Base-by-base conservation (phyloP, 257 asterid genomes). In the Echites panduratus region DNA sequence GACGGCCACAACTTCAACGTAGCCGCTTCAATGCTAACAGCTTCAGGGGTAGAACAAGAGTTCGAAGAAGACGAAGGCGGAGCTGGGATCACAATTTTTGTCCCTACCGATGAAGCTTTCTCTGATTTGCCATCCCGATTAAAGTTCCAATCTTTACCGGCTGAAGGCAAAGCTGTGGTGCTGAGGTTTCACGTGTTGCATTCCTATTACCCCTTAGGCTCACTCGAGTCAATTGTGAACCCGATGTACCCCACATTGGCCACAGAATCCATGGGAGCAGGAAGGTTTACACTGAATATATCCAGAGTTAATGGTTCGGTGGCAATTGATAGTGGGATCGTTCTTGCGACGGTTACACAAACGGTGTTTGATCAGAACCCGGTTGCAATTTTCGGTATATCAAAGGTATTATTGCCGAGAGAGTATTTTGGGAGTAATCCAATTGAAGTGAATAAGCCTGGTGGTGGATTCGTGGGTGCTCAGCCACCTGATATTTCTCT, bases 341-440 rank as follows among this genome's bases (percentile, higher is more conserved):
- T 88, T 8, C 80, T 56, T 78, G 98, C 97, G 0, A 83, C 89
- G 26, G 89, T 93, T 7, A 91, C 98, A 0, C 97, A 88, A 32
- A 93, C 97, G 50, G 96, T 90, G 58, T 87, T 89, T 75, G 97
- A 93, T 81, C 94, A 91, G 80, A 93, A 93, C 8, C 98, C 98
- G 11, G 94, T 93, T 20, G 90, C 97, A 0, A 91, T 93, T 52
- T 93, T 93, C 27, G 97, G 98, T 57, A 84, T 93, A 6, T 93
- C 96, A 0, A 81, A 71, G 53, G 98, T 93, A 0, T 77, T 93
- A 64, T 80, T 93, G 66, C 97, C 98, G 7, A 79, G 54, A 62
- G 98, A 93, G 53, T 85, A 78, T 50, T 93, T 93, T 66, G 96
- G 92, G 73, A 84, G 78, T 56, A 77, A 84, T 75, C 88, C 94